Base-by-base conservation (phyloP, 345 rosid genomes). In the Gynandropsis gynandra region DNA sequence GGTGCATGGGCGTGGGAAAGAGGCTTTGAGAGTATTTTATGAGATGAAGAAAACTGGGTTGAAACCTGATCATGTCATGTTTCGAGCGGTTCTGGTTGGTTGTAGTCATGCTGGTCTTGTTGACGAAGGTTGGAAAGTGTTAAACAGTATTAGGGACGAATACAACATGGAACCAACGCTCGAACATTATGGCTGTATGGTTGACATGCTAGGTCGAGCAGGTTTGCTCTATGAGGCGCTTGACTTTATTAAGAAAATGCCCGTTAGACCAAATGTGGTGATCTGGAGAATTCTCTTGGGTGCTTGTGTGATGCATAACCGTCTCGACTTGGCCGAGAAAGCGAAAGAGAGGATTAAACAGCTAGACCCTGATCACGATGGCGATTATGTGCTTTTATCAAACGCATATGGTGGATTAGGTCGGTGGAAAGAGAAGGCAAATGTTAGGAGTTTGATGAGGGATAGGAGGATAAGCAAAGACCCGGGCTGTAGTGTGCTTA, bases 321-420 rank as follows among this genome's bases (percentile, higher is more conserved):
- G 53, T 49, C 51, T 68, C 50, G 63, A 38, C 10, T 66, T 72
- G 56, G 80, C 77, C 4, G 75, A 73, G 62, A 65, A 58, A 44
- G 79, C 36, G 0, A 68, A 54, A 58, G 64, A 62, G 53, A 70
- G 56, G 70, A 62, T 80, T 7, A 19, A 42, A 15, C 57, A 61
- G 44, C 56, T 72, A 9, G 80, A 80, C n/a, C 73, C 76, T 35
- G 16, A 27, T 57, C 80, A 74, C n/a, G 78, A 74, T 31, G 79
- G 87, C 5, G 79, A 80, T 49, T 75, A 70, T 49, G 87, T 80
- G 46, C 77, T 80, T 32, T 38, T 80, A 8, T 74, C 87, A 7
- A 80, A 80, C 29, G 74, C 67, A n/a, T 80, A 77, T 19, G 76
- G 70, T 20, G 75, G 61, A 21, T 39, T 38, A 32, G 70, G 78